Conservation (phyloP, 805 yeast species). For the Lachancea sp. region DNA sequence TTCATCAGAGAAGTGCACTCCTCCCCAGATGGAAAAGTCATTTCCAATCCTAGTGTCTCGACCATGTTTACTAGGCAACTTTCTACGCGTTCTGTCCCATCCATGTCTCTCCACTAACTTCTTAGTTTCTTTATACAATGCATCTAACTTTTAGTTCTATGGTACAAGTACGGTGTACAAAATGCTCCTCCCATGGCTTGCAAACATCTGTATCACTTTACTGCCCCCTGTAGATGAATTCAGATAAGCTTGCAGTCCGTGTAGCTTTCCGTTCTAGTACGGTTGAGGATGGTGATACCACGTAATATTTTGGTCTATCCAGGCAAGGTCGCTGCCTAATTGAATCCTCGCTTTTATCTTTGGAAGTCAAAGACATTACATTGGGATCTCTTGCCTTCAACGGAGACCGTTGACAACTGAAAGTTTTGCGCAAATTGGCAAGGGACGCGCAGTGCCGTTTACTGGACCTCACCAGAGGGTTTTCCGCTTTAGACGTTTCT, state of each 20-base stretch:
- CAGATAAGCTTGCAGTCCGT: slow-evolving; percentile 8
- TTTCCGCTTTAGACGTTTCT: slow-evolving; percentile 1
- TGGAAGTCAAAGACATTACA: background rate
- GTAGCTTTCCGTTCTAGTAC: slow-evolving; percentile 1
- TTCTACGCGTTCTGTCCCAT: too few species aligned
- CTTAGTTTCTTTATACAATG: background rate
- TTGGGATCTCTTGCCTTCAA: slow-evolving; percentile 2
- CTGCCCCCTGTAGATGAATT: slow-evolving; percentile 8
- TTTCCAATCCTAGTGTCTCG: too few species aligned
- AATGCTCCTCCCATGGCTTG: background rate
- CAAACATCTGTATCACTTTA: background rate
- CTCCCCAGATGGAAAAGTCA: too few species aligned
- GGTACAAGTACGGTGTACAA: background rate
- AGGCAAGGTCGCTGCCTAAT: background rate
- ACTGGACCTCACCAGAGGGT: background rate
- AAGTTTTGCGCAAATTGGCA: slow-evolving; percentile 7
- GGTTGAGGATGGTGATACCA: slow-evolving; percentile 6
- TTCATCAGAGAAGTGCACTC: too few species aligned
- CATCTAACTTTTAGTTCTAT: background rate
- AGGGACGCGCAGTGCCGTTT: slow-evolving; percentile 8
- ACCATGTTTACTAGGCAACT: too few species aligned
- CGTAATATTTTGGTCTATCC: slow-evolving; percentile 1
- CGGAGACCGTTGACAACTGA: slow-evolving; percentile 6
- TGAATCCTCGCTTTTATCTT: background rate
- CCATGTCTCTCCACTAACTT: background rate